Percentiles rank a stretch among this genome's conserved stretches.
These are phyloP conservation scores for Botryosphaeria dothidea DNA, from an alignment of 2,329 filamentous ascomycete genomes.

Conservation along the genomic window DNA sequence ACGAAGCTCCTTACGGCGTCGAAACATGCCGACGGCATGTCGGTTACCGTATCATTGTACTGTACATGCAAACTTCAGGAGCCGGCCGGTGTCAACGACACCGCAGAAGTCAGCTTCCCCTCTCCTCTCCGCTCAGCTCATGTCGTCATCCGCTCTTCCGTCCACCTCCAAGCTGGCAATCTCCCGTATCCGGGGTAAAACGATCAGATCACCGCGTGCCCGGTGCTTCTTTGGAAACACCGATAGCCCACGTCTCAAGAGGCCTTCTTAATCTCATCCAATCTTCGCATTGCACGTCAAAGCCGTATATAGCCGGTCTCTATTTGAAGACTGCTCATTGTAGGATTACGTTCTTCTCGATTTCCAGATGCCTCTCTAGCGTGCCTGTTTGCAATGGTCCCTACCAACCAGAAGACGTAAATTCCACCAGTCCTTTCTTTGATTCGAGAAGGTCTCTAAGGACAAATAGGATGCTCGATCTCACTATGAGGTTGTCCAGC, in stretches of 20 bases:
- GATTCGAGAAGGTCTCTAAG: background rate
- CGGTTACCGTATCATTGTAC: background rate
- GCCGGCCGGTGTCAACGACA: background rate
- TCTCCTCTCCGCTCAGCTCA: background rate
- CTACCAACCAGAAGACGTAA: background rate
- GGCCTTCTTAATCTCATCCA: background rate
- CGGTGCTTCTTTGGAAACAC: background rate
- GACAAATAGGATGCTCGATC: background rate
- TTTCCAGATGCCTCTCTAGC: no score
- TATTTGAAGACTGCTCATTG: no score
- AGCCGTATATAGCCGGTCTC: constrained; percentile 12
- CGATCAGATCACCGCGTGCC: constrained; percentile 9
- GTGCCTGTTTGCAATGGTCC: no score
- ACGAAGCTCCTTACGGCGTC: background rate
- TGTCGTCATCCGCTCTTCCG: constrained; percentile 7
- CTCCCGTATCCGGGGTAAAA: constrained; percentile 14
- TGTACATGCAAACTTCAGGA: background rate
- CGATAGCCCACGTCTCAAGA: background rate
- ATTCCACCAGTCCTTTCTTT: background rate
- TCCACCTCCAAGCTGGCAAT: background rate
- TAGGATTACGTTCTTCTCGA: no score
- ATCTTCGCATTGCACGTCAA: background rate
- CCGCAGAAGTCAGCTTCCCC: constrained; percentile 1
- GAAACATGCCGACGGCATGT: background rate
- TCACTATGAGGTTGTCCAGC: background rate